Conservation (phyloP, 2,329 filamentous ascomycete species). For the Fusarium scirpi region DNA sequence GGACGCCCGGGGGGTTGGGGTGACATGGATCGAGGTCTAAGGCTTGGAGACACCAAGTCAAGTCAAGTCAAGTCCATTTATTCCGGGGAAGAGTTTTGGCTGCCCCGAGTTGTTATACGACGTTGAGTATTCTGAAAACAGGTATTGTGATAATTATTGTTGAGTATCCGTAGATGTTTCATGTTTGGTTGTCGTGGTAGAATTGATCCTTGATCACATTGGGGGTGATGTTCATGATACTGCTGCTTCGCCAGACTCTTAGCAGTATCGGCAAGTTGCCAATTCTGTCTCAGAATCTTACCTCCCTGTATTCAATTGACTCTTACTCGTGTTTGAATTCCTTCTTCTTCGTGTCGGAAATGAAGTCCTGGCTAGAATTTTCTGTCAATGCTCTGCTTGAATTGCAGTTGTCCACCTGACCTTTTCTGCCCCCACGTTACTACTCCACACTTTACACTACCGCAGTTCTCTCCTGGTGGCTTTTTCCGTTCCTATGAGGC, state of each 20-base stretch:
- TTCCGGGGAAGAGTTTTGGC: constrained; percentile 39
- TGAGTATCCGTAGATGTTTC: not conserved
- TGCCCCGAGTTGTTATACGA: constrained; percentile 17
- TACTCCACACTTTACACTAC: constrained; percentile 37
- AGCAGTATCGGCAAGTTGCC: not conserved
- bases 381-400: constrained; percentile 21
- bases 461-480: constrained; percentile 14
- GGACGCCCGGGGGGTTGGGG: constrained; percentile 23
- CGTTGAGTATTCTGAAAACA: not conserved
- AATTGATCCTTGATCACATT: not conserved
- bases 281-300: not conserved
- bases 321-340: not conserved
- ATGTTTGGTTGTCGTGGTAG: not conserved
- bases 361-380: constrained; percentile 19
- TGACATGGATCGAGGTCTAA: constrained; percentile 24
- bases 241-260: not conserved
- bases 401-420: constrained; percentile 34
- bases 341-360: constrained; percentile 3
- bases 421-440: constrained; percentile 35
- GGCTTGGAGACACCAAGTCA: constrained; percentile 2
- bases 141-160: not conserved
- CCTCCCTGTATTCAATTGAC: not conserved
- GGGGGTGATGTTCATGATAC: not conserved
- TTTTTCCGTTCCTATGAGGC: constrained; percentile 15
- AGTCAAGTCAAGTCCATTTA: constrained; percentile 5